Base-by-base conservation (phyloP, 257 asterid genomes). In the Salvia rosmarinus region DNA sequence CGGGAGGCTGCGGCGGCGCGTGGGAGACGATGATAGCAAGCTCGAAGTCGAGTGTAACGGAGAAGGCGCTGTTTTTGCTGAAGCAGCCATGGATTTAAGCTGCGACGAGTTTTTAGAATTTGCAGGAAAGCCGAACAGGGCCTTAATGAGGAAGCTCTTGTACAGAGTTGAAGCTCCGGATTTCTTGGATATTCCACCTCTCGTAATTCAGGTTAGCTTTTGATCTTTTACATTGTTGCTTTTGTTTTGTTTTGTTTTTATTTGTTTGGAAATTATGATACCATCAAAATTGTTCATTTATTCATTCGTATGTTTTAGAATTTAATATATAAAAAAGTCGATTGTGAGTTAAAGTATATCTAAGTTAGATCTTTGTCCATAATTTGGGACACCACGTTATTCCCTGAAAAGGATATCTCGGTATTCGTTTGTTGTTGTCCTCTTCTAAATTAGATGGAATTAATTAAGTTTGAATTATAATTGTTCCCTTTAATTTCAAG, bases 171-270 rank as follows among this genome's bases (percentile, higher is more conserved):
- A 88, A 32, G 83, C 85, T 60, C 67, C 81, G 9, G 64, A 64
- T 74, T 90, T 92, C 84, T 65, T 86, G 78, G 90, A 90, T 25
- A 79, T 81, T 68, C 98, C 98, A 9, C 98, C 98, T 82, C 85
- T 92, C 9, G 83, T 90, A 3, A 72, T 90, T 80, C 96, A 92
- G 96, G 96, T 87, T 34, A 65, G 75, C 19, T 40, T 61, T 20
- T 0, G 28, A 9, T 63, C 16, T 20, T 17, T 65, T 5, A n/a
- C n/a, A n/a, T n/a, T n/a, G n/a, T n/a, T n/a, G n/a, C n/a, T n/a
- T n/a, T n/a, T n/a, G n/a, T 21, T 28, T 0, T 12, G 3, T 5
- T 30, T 58, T 58, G 0, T 1, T 6, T n/a, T 34, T 34, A 2
- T 2, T 28, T 30, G 13, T 30, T 30, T 52, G 7, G 25, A 37